phyloP scores from a whole-genome alignment of 345 rosid species.

The Mangifera indica region DNA sequence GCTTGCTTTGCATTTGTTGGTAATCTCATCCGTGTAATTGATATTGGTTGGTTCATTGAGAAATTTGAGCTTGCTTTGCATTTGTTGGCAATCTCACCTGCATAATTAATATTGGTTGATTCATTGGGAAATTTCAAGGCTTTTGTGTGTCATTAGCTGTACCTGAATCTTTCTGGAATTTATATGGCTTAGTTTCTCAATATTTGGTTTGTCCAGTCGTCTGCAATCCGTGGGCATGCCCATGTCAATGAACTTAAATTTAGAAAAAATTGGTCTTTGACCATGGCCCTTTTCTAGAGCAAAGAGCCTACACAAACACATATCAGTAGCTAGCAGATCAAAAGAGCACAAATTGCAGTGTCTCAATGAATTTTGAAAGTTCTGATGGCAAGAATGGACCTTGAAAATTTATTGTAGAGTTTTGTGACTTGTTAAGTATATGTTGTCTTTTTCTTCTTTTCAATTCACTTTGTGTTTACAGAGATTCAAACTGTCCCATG shows the following conservation, averaged over 20 bases:
- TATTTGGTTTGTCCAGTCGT: background rate
- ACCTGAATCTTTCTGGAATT: slow-evolving; percentile 2
- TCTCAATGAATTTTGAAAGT: background rate
- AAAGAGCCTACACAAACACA: background rate
- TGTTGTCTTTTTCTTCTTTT: background rate
- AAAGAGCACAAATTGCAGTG: background rate
- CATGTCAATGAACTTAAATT: background rate
- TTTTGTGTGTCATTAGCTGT: background rate
- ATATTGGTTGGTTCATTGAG: background rate
- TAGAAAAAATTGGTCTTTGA: background rate
- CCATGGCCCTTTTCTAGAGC: background rate
- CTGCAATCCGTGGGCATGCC: background rate
- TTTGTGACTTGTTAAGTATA: background rate
- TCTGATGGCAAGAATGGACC: background rate
- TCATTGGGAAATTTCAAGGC: background rate
- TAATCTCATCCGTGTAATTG: background rate
- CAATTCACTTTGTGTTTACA: background rate
- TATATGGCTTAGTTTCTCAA: background rate
- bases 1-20: background rate
- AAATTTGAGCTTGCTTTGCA: background rate
- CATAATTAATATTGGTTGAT: background rate
- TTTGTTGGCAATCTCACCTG: background rate
- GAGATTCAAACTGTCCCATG: background rate
- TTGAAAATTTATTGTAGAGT: background rate
- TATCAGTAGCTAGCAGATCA: background rate